Conservation (phyloP, 352 stramenopile genomes). For the Globisporangium heterothallicum region DNA sequence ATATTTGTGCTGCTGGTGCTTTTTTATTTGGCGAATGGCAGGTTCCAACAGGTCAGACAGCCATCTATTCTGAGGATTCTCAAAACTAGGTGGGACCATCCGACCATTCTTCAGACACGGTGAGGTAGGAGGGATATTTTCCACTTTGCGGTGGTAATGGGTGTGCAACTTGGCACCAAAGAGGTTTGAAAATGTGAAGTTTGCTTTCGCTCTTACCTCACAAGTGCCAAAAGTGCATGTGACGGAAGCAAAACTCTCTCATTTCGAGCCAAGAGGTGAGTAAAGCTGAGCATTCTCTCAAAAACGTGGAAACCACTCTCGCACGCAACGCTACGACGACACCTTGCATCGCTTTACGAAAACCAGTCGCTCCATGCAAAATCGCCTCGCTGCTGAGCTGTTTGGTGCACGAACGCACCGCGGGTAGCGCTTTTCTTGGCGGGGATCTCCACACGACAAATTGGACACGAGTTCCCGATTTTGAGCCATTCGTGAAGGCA, state of each 20-base stretch:
- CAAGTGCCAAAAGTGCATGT: no score
- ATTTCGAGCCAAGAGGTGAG: no score
- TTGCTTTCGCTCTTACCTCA: no score
- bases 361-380: slow-evolving; percentile 80
- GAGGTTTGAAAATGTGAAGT: no score
- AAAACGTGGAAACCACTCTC: no score
- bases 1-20: slow-evolving; percentile 10
- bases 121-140: no score
- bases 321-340: no score
- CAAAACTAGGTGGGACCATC: not conserved
- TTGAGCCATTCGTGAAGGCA: slow-evolving; percentile 79
- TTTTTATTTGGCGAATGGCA: slow-evolving; percentile 2
- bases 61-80: slow-evolving; percentile 16
- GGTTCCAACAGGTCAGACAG: slow-evolving; percentile 4
- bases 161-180: no score
- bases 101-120: not conserved
- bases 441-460: slow-evolving; percentile 70
- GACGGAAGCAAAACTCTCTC: no score
- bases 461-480: slow-evolving; percentile 80
- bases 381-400: slow-evolving; percentile 40
- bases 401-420: slow-evolving; percentile 22
- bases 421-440: slow-evolving; percentile 35
- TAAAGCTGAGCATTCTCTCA: no score
- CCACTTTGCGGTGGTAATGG: no score
- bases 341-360: no score